Evolutionary conservation across 345 rosid species (phyloP), one percentile per base, ranked within the genome.

Genomic region (Salix udensis): DNA sequence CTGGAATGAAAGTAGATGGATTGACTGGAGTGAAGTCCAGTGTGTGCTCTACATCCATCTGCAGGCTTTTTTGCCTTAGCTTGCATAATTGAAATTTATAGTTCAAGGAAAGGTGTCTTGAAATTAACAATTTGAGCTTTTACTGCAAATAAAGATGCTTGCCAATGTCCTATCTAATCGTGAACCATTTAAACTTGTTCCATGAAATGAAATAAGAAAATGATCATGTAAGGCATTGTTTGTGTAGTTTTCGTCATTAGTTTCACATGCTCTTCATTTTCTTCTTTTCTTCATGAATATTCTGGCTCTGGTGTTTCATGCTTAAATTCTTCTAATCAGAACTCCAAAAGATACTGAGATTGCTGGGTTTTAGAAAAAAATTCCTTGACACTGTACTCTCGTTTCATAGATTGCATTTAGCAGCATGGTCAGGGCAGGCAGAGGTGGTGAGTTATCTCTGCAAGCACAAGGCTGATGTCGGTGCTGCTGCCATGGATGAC

Each of bases 401-500:
- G 65, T 74, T 40, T 53, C 74, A 69, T 78, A 94, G 97, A 80
- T 84, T 96, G 75, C 98, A 94, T 82, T 85, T 96, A 70, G 99
- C 98, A 78, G 97, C 99, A 77, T 94, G 99, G 98, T 85, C 98
- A 53, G 98, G 99, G 16, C 91, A 94, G 62, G 80, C 85, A 40
- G 86, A 88, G 84, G 93, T 89, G 19, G 95, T 89, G 52, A 86
- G 82, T 81, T 91, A 89, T 80, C 89, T 96, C 72, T 94, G 98
- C 91, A 88, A 92, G 82, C 82, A 91, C 55, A 96, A 92, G 79
- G 99, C 99, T 1, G 99, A 96, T 87, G 92, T 87, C 23, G 94
- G 98, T 37, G 98, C 99, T 70, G 94, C 97, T 67, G 98, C 99
- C 36, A 88, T 94, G 84, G 99, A 96, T 77, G 97, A 96, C 82